Evolutionary conservation across 805 yeast species (phyloP), one percentile per base, ranked within the genome.

Genomic region (Starmerella bombicola): DNA sequence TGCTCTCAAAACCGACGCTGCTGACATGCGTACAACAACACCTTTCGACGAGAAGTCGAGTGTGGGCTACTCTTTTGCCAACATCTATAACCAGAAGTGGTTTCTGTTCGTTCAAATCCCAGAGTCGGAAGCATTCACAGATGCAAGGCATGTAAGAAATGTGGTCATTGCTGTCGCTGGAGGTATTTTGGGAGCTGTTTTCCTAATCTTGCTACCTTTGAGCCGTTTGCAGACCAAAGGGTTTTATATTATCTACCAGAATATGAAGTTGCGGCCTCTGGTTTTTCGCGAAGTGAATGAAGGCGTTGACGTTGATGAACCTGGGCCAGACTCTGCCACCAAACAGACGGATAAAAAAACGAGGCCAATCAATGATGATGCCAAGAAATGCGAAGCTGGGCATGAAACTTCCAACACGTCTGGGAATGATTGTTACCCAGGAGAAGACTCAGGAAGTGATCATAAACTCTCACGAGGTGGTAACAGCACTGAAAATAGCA

Each of bases 221-320:
- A 51, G 57, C 24, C 35, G 52, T 2, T 40, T 43, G 45, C 53
- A 51, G 39, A 53, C 57, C 2, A 32, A 46, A 4, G 53, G 55
- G 3, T 34, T 53, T 5, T 53, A 53, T 36, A 30, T 42, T n/a
- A 50, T 53, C 21, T 53, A 52, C 43, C 43, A 48, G 19, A 47
- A 46, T 28, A 49, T 53, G 54, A 38, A 40, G 20, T 42, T 41
- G 15, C 38, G 46, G 4, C 50, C 50, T 5, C 36, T 46, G 39
- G 37, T 41, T 25, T 29, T 31, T 3, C 17, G 17, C 9, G 48
- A 43, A n/a, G 33, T 33, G 3, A 17, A 5, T 24, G 37, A 12
- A 3, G 42, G 33, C 5, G 9, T 7, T 8, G 43, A 21, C 5
- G 33, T 28, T 5, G 36, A 16, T 3, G 36, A 30, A n/a, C 17